Percentiles rank a stretch among this genome's conserved stretches.
These are phyloP conservation scores for Amanita pallidorosea DNA, from an alignment of 768 basidiomycete species.

Conservation along the genomic window DNA sequence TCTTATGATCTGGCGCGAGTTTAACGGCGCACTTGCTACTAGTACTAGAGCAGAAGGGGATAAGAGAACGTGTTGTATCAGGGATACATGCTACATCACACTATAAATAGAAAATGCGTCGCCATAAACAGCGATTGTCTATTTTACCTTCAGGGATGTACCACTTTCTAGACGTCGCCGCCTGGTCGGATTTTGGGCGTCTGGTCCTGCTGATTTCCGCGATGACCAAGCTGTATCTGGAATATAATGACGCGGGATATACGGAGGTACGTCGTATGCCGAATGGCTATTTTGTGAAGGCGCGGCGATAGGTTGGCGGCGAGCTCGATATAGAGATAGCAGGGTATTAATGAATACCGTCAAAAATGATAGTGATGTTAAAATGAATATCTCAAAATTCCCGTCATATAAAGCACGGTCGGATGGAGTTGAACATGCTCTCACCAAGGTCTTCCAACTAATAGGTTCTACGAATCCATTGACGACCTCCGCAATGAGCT, in stretches of 20 bases:
- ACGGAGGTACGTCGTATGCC: slow-evolving; percentile 22
- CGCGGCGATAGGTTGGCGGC: slow-evolving; percentile 35
- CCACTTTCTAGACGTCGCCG: slow-evolving; percentile 49
- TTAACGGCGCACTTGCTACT: not conserved
- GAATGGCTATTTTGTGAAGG: not conserved
- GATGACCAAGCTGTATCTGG: slow-evolving; percentile 37
- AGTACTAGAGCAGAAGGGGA: not conserved
- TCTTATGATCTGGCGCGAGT: not conserved
- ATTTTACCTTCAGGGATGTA: slow-evolving; percentile 44
- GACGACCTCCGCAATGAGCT: slow-evolving; percentile 92
- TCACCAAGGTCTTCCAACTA: slow-evolving; percentile 92
- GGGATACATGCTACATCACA: not conserved
- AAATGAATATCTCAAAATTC: slow-evolving; percentile 46
- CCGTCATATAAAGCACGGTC: slow-evolving; percentile 8
- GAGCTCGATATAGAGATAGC: slow-evolving; percentile 65
- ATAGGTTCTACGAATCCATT: slow-evolving; percentile 97
- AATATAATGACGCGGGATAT: slow-evolving; percentile 34
- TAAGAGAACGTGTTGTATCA: not conserved
- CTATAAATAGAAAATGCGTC: not conserved
- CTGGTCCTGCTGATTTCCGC: slow-evolving; percentile 29
- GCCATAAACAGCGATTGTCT: slow-evolving; percentile 8
- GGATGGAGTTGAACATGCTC: slow-evolving; percentile 15
- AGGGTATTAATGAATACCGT: slow-evolving; percentile 77
- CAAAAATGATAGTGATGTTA: slow-evolving; percentile 67
- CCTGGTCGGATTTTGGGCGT: slow-evolving; percentile 34